A percentile compares a stretch with the other conserved stretches of the same genome.
phyloP scores from a whole-genome alignment of 2,329 filamentous ascomycete genomes.

The Daldinia eschscholtzii region DNA sequence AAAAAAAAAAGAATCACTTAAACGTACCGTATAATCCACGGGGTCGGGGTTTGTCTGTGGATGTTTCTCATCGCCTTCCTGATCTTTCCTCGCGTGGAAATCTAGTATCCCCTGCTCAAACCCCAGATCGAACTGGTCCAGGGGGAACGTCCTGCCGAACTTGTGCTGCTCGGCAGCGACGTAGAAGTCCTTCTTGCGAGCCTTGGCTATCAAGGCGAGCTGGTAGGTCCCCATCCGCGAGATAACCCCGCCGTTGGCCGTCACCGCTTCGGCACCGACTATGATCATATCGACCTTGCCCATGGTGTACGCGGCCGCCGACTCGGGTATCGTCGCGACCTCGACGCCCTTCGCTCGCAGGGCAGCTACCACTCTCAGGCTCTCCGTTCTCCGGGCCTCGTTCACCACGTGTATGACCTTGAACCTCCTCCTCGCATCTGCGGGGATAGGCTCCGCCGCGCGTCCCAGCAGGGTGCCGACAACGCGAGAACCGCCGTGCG shows the following conservation, averaged over 20 bases:
- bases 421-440: slow-evolving; percentile 72
- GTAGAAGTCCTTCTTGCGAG: slow-evolving; percentile 77
- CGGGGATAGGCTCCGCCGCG: slow-evolving; percentile 74
- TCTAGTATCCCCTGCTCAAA: slow-evolving; percentile 56
- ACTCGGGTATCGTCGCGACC: slow-evolving; percentile 83
- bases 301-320: slow-evolving; percentile 83
- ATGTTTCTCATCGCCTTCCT: slow-evolving; percentile 30
- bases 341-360: slow-evolving; percentile 81
- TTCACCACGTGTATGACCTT: slow-evolving; percentile 84
- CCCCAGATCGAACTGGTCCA: slow-evolving; percentile 73
- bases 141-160: slow-evolving; percentile 88
- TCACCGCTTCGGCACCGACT: slow-evolving; percentile 84
- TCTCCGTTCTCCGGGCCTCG: slow-evolving; percentile 69
- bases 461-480: slow-evolving; percentile 81
- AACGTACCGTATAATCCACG: slow-evolving; percentile 50
- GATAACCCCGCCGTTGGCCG: slow-evolving; percentile 94
- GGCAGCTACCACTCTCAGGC: slow-evolving; percentile 75
- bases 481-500: slow-evolving; percentile 87
- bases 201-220: slow-evolving; percentile 83
- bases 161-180: slow-evolving; percentile 97
- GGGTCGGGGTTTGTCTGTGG: slow-evolving; percentile 36
- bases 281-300: slow-evolving; percentile 77
- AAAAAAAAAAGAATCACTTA: too few species aligned
- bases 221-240: slow-evolving; percentile 88
- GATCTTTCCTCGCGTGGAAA: slow-evolving; percentile 42